Conservation (phyloP, 176 grass and related monocot species). For the Rhynchospora tenuis region DNA sequence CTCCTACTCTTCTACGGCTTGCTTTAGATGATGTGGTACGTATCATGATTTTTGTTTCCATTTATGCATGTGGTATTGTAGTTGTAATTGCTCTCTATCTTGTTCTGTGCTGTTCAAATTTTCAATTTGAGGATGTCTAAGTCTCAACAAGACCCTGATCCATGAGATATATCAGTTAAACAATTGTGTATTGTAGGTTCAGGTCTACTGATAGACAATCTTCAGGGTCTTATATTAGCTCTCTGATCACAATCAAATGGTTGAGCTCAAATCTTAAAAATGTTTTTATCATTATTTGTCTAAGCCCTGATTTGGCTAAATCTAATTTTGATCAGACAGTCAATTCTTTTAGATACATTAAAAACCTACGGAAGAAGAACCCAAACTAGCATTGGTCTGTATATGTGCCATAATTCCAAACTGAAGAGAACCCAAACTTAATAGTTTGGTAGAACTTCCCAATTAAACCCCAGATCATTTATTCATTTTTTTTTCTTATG, state of each 20-base stretch:
- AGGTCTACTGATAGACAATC: not conserved
- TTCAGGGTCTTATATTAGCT: not conserved
- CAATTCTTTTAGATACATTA: not conserved
- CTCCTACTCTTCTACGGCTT: constrained; percentile 51
- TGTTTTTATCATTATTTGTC: not conserved
- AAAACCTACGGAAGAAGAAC: not conserved
- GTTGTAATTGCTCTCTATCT: not conserved
- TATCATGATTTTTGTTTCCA: not conserved
- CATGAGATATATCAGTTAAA: not conserved
- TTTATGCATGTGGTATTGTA: not conserved
- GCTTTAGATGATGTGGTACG: constrained; percentile 87
- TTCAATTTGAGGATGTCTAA: not conserved
- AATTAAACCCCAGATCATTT: not conserved
- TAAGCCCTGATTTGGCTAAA: not conserved
- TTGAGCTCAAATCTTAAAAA: not conserved
- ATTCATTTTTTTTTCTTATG: not conserved
- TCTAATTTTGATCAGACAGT: not conserved
- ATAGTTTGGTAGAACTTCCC: not conserved
- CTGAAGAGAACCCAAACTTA: not conserved
- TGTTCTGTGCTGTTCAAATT: not conserved
- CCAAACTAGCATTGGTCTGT: not conserved
- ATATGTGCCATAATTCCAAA: not conserved
- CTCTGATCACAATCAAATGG: not conserved
- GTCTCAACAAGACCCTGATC: not conserved
- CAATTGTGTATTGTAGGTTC: not conserved